These are phyloP conservation scores for Metschnikowia dekortorum DNA, from an alignment of 805 yeast genomes.

Conservation along the genomic window DNA sequence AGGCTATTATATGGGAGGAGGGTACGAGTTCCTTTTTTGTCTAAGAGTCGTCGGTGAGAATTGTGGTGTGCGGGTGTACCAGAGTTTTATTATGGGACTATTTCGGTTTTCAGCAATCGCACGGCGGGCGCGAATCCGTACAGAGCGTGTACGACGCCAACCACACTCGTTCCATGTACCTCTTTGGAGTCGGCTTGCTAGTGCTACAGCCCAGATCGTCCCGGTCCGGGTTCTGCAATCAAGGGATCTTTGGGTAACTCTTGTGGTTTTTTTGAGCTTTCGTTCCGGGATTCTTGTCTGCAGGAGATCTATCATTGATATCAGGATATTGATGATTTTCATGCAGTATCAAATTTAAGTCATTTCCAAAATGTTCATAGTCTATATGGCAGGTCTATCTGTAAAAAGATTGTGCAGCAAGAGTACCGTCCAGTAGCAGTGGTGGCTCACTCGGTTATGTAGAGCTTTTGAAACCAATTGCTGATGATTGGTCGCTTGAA, in stretches of 20 bases:
- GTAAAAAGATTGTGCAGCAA: too few species aligned
- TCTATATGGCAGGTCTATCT: too few species aligned
- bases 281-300: too few species aligned
- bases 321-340: too few species aligned
- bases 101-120: constrained; percentile 1
- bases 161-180: not conserved
- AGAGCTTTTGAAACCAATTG: constrained; percentile 8
- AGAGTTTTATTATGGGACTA: constrained; percentile 1
- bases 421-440: not conserved
- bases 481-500: constrained; percentile 5
- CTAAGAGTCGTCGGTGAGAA: constrained; percentile 6
- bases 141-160: not conserved
- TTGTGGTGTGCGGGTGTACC: constrained; percentile 7
- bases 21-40: constrained; percentile 5
- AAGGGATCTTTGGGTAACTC: too few species aligned
- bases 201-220: too few species aligned
- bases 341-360: too few species aligned
- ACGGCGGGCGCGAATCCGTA: not conserved
- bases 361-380: too few species aligned
- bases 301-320: too few species aligned
- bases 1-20: not conserved
- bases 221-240: too few species aligned
- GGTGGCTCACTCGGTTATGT: not conserved
- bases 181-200: not conserved
- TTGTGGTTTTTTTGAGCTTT: too few species aligned